phyloP scores from a whole-genome alignment of 164 flowering plant species.

The Magnolia sinica region DNA sequence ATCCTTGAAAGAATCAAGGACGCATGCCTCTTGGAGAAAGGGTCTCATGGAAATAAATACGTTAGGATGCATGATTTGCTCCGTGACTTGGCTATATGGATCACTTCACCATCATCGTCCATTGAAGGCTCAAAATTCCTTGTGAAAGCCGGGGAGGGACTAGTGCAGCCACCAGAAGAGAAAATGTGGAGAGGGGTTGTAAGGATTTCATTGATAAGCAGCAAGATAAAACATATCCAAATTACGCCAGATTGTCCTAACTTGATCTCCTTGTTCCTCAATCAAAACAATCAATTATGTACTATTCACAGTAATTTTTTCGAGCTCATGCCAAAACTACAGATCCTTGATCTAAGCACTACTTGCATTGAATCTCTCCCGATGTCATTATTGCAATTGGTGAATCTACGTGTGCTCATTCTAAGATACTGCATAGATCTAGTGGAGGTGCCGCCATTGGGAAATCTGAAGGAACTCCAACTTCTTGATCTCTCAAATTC shows the following conservation, averaged over 20 bases:
- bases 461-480: too few species aligned
- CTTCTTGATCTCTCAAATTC: too few species aligned
- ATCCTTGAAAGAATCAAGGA: conserved; percentile 1
- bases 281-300: too few species aligned
- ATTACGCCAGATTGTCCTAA: neutral
- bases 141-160: neutral
- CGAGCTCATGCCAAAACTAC: too few species aligned
- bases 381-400: too few species aligned
- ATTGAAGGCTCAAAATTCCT: neutral
- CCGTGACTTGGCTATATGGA: neutral
- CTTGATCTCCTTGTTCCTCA: too few species aligned
- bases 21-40: conserved; percentile 8
- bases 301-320: too few species aligned
- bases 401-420: too few species aligned
- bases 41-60: neutral
- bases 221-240: neutral
- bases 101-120: neutral
- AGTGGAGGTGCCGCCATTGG: too few species aligned
- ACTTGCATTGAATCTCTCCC: too few species aligned
- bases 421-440: too few species aligned
- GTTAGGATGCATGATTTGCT: conserved; percentile 8
- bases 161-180: neutral
- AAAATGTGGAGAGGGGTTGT: neutral
- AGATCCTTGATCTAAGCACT: too few species aligned
- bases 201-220: neutral